Percentiles rank a stretch among this genome's conserved stretches.
phyloP scores from a whole-genome alignment of 1,284 basidiomycete genomes.

The Heliocybe sulcata region DNA sequence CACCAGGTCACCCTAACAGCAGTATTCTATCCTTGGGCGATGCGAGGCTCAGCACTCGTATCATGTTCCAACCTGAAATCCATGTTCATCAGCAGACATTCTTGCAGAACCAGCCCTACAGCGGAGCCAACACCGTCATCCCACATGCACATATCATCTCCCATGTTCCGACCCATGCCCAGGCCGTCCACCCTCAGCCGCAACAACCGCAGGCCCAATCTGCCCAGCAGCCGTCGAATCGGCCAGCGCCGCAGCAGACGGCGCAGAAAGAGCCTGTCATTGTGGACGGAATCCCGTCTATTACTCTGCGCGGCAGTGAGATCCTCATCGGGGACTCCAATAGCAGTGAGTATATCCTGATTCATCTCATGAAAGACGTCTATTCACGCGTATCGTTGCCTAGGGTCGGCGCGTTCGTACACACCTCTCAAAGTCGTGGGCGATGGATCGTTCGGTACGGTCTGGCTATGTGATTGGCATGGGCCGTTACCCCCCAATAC shows the following conservation, averaged over 20 bases:
- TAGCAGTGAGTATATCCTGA: slow-evolving; percentile 44
- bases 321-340: slow-evolving; percentile 66
- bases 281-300: slow-evolving; percentile 66
- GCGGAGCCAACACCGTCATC: slow-evolving; percentile 45
- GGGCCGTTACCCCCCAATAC: slow-evolving; percentile 87
- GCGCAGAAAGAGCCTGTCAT: slow-evolving; percentile 48
- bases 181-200: slow-evolving; percentile 17
- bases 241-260: slow-evolving; percentile 17
- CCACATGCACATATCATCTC: slow-evolving; percentile 20
- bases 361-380: not conserved
- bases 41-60: slow-evolving; percentile 14
- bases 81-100: slow-evolving; percentile 1
- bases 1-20: not conserved
- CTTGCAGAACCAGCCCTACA: slow-evolving; percentile 32
- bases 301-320: slow-evolving; percentile 56
- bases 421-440: slow-evolving; percentile 83
- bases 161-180: slow-evolving; percentile 20
- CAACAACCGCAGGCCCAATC: slow-evolving; percentile 19
- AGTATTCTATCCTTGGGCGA: slow-evolving; percentile 21
- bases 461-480: slow-evolving; percentile 99
- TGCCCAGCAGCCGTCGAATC: slow-evolving; percentile 13
- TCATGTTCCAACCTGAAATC: slow-evolving; percentile 1
- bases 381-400: slow-evolving; percentile 5
- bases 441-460: slow-evolving; percentile 96
- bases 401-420: slow-evolving; percentile 33